Evolutionary conservation across 306 rosid genomes (phyloP).

Genomic region (Prunus mira): DNA sequence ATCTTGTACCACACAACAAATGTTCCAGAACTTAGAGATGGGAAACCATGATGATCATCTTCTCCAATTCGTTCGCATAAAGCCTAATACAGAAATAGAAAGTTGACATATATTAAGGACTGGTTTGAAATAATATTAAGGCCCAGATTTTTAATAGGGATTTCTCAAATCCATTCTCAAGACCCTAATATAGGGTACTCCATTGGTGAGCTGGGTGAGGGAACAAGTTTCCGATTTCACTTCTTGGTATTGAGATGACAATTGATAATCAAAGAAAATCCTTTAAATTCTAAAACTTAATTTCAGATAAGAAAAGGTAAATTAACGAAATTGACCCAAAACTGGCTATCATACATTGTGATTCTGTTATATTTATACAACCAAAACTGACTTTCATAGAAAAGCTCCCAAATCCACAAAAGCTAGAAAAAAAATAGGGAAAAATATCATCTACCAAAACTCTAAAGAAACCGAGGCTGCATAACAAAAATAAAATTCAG

Average conservation of each 20-base stretch:
- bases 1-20: conserved; percentile 37
- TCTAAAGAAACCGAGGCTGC: background rate
- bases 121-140: background rate
- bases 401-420: background rate
- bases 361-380: background rate
- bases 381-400: background rate
- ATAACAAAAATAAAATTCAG: background rate
- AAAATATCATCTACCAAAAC: background rate
- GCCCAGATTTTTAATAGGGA: background rate
- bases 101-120: background rate
- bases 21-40: conserved; percentile 35
- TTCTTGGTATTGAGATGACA: background rate
- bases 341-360: background rate
- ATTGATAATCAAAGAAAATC: background rate
- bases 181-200: background rate
- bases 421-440: background rate
- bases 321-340: background rate
- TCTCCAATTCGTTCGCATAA: conserved; percentile 18
- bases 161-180: background rate
- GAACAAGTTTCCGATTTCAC: conserved; percentile 1
- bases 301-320: background rate
- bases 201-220: background rate
- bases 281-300: background rate
- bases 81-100: conserved; percentile 21
- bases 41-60: conserved; percentile 29